Conservation (phyloP, 306 rosid genomes). For the Oemleria cerasiformis region DNA sequence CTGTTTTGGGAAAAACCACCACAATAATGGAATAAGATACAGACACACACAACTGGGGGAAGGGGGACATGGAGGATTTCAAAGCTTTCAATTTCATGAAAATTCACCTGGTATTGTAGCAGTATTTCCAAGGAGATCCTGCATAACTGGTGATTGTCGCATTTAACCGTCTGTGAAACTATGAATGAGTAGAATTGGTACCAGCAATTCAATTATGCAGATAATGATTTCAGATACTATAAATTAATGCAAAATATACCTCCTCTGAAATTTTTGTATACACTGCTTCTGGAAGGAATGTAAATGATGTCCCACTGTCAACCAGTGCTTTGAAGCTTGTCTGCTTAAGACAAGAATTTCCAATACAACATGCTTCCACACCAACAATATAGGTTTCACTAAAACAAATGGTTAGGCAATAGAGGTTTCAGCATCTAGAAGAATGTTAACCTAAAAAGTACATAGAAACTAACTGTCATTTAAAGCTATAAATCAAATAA, state of each 20-base stretch:
- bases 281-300: conserved; percentile 73
- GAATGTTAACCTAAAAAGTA: background rate
- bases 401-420: conserved; percentile 9
- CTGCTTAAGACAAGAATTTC: conserved; percentile 57
- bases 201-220: conserved; percentile 30
- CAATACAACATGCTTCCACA: conserved; percentile 73
- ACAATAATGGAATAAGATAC: conserved; percentile 15
- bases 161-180: conserved; percentile 76
- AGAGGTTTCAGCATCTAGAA: background rate
- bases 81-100: conserved; percentile 7
- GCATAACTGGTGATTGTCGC: conserved; percentile 51
- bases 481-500: conserved; percentile 10
- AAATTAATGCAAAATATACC: conserved; percentile 43
- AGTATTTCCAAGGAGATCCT: conserved; percentile 81
- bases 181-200: conserved; percentile 25
- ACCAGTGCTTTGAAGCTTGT: conserved; percentile 64
- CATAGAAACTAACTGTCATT: background rate
- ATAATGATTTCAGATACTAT: conserved; percentile 19
- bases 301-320: conserved; percentile 92
- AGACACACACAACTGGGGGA: background rate
- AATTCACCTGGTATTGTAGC: conserved; percentile 66
- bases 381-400: conserved; percentile 78
- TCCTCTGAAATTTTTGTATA: conserved; percentile 59
- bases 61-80: conserved; percentile 4
- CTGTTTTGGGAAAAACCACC: conserved; percentile 32